Evolutionary conservation across 1,284 basidiomycete species (phyloP).

Genomic region (Ceratobasidium sp.): DNA sequence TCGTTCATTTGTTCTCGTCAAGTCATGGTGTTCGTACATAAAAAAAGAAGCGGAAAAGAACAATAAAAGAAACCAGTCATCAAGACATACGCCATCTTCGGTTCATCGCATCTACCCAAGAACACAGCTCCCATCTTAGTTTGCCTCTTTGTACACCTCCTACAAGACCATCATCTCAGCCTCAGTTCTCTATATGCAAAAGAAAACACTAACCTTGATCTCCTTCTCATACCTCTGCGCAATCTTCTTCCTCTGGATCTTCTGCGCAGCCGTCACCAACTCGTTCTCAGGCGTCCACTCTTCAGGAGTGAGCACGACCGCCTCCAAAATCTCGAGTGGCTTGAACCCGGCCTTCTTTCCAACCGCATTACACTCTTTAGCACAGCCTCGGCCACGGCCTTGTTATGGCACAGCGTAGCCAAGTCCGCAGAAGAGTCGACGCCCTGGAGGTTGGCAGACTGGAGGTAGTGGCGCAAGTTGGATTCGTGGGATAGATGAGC

Average conservation of each 20-base stretch:
- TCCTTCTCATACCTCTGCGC: constrained; percentile 69
- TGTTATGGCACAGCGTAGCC: constrained; percentile 63
- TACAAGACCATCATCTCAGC: constrained; percentile 54
- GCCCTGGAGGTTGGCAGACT: constrained; percentile 50
- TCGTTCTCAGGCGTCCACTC: constrained; percentile 94
- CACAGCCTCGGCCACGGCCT: constrained; percentile 68
- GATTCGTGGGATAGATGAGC: constrained; percentile 84
- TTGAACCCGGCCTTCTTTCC: constrained; percentile 92
- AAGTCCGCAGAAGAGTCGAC: constrained; percentile 56
- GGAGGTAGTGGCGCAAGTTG: constrained; percentile 68
- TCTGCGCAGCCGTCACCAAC: constrained; percentile 89
- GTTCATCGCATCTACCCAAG: not conserved
- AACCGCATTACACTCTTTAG: constrained; percentile 79
- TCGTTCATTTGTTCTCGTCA: not conserved
- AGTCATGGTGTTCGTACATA: constrained; percentile 26
- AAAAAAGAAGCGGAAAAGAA: not conserved
- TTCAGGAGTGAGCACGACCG: constrained; percentile 78
- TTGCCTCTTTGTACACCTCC: constrained; percentile 36
- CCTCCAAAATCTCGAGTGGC: constrained; percentile 80
- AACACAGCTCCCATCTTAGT: not conserved
- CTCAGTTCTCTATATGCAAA: not conserved
- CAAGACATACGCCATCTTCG: not conserved
- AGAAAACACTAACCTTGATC: constrained; percentile 64
- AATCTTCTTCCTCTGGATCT: constrained; percentile 82
- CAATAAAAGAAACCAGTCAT: not conserved